These are phyloP conservation scores for Nematocida homosporus DNA, from an alignment of 371 early-diverging fungal species.

Conservation along the genomic window DNA sequence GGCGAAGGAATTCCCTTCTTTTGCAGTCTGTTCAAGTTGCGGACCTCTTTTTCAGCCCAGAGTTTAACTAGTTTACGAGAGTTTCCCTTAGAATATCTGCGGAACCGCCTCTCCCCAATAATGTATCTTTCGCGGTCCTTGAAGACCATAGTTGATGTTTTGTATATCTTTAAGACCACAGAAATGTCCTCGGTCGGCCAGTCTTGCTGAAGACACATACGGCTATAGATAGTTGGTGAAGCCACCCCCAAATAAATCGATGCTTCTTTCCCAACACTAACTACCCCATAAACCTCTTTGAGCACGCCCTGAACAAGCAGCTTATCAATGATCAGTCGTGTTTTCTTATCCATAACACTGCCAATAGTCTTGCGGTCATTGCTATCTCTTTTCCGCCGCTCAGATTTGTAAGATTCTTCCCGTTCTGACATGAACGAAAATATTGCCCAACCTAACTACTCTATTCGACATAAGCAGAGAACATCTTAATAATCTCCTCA, in stretches of 20 bases:
- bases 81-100: constrained; percentile 86
- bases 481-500: constrained; percentile 57
- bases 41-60: constrained; percentile 99
- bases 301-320: constrained; percentile 80
- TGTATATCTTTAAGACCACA: constrained; percentile 92
- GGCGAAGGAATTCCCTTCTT: constrained; percentile 87
- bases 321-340: constrained; percentile 88
- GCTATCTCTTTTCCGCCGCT: constrained; percentile 72
- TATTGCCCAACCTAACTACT: constrained; percentile 15
- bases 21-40: constrained; percentile 85
- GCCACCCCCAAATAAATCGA: constrained; percentile 59
- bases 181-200: constrained; percentile 70
- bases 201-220: constrained; percentile 57
- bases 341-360: constrained; percentile 92
- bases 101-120: constrained; percentile 87
- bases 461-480: constrained; percentile 37
- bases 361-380: constrained; percentile 91
- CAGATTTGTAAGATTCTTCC: constrained; percentile 46
- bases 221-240: constrained; percentile 49
- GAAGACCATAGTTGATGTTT: constrained; percentile 92
- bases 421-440: constrained; percentile 44
- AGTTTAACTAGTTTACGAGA: constrained; percentile 96
- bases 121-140: constrained; percentile 97
- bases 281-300: constrained; percentile 86
- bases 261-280: constrained; percentile 92